Evolutionary conservation across 805 yeast genomes (phyloP).

Genomic region (Ogataea pilisensis): DNA sequence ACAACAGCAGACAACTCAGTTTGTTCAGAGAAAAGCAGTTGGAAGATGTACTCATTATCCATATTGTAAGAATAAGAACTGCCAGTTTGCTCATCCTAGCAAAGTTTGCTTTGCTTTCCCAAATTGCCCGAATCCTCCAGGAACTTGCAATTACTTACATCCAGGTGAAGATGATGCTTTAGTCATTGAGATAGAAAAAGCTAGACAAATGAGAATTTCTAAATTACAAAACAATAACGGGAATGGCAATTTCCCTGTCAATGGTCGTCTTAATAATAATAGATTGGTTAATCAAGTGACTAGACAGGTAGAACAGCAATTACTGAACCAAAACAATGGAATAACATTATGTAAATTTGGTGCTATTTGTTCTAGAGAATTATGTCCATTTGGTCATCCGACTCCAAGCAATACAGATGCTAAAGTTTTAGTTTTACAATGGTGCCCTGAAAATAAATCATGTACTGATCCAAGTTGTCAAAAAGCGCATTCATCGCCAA

Average conservation of each 20-base stretch:
- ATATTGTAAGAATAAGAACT: conserved; percentile 59
- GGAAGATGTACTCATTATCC: conserved; percentile 73
- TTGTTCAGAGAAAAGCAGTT: conserved; percentile 46
- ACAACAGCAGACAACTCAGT: conserved; percentile 25
- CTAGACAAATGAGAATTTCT: conserved; percentile 33
- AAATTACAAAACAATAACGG: conserved; percentile 14
- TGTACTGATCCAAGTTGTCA: conserved; percentile 62
- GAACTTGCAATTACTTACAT: conserved; percentile 79
- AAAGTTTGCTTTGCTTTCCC: conserved; percentile 71
- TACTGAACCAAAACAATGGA: conserved; percentile 29
- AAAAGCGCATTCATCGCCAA: conserved; percentile 81
- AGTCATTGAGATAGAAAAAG: conserved; percentile 62
- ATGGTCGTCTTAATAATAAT: conserved; percentile 32
- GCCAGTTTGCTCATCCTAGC: conserved; percentile 78
- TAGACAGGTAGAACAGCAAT: conserved; percentile 33
- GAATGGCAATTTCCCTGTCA: conserved; percentile 21
- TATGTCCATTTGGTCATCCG: conserved; percentile 89
- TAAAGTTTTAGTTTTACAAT: conserved; percentile 58
- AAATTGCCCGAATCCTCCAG: conserved; percentile 72
- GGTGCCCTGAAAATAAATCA: conserved; percentile 71
- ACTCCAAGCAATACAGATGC: conserved; percentile 79
- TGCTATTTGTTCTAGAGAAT: conserved; percentile 64
- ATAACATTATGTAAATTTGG: conserved; percentile 74
- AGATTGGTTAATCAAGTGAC: conserved; percentile 29
- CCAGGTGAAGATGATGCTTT: conserved; percentile 80